Percentiles rank a stretch among this genome's conserved stretches.
Evolutionary conservation across 495 filamentous ascomycete genomes (phyloP).

Genomic region (Penicillium soppii): DNA sequence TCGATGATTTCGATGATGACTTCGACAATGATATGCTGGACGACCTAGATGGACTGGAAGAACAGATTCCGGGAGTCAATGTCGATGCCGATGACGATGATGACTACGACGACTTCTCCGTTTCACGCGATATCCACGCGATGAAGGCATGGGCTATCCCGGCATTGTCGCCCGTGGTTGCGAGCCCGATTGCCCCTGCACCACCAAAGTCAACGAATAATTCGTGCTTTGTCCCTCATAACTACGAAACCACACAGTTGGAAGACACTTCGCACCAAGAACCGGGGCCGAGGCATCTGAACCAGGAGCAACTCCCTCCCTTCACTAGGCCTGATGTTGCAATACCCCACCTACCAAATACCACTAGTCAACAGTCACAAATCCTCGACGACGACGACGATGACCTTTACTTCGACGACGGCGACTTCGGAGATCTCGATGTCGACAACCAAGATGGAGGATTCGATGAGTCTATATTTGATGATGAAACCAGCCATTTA

Average conservation of each 20-base stretch:
- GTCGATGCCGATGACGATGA: slow-evolving; percentile 61
- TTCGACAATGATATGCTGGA: slow-evolving; percentile 69
- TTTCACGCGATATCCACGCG: slow-evolving; percentile 25
- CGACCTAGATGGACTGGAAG: slow-evolving; percentile 72
- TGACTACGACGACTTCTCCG: slow-evolving; percentile 30
- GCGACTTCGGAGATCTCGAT: slow-evolving; percentile 58
- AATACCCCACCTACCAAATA: not conserved
- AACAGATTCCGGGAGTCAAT: slow-evolving; percentile 74
- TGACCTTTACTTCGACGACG: slow-evolving; percentile 82
- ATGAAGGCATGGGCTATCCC: slow-evolving; percentile 40
- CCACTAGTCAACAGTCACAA: not conserved
- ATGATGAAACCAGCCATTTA: slow-evolving; percentile 57
- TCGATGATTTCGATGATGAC: slow-evolving; percentile 55
- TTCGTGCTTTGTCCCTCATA: not conserved
- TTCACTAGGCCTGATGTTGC: not conserved
- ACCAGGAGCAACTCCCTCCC: not conserved
- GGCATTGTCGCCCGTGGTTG: slow-evolving; percentile 37
- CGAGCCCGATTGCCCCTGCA: slow-evolving; percentile 34
- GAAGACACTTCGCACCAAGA: not conserved
- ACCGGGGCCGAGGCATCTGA: not conserved
- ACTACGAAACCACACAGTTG: not conserved
- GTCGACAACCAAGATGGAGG: slow-evolving; percentile 50
- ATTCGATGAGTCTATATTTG: slow-evolving; percentile 81
- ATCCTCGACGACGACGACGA: slow-evolving; percentile 53
- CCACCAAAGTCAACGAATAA: slow-evolving; percentile 10